phyloP scores from a whole-genome alignment of 129 eudicot genomes.

The Arctium minus region DNA sequence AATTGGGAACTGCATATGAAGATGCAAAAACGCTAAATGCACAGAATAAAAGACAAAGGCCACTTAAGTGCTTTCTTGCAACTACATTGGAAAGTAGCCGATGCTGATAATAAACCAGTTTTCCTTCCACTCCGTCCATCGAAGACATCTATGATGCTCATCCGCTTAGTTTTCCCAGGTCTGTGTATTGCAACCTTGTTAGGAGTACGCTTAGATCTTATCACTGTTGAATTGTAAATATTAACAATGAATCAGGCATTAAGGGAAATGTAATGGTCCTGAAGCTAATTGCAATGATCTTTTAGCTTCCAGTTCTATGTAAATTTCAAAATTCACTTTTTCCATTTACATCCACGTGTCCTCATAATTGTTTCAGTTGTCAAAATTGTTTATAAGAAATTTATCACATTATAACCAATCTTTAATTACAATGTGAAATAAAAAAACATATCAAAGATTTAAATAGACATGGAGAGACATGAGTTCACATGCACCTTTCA shows the following conservation, averaged over 20 bases:
- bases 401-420: too few species aligned
- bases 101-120: constrained; percentile 73
- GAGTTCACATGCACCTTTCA: too few species aligned
- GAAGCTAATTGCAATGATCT: not conserved
- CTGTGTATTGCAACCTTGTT: not conserved
- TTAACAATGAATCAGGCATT: not conserved
- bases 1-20: too few species aligned
- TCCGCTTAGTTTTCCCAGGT: constrained; percentile 20
- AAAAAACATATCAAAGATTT: too few species aligned
- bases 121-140: constrained; percentile 89
- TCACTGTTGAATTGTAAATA: not conserved
- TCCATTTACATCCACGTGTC: not conserved
- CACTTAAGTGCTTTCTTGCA: constrained; percentile 58
- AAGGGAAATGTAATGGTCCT: not conserved
- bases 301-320: not conserved
- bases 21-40: too few species aligned
- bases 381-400: too few species aligned
- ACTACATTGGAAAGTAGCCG: constrained; percentile 50
- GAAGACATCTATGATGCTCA: constrained; percentile 56
- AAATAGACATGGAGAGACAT: too few species aligned
- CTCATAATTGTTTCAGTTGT: not conserved
- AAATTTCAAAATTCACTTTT: too few species aligned
- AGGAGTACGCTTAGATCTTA: not conserved
- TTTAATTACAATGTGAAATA: too few species aligned
- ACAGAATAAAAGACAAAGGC: constrained; percentile 32